Conservation (phyloP, 768 basidiomycete species). For the Boletus fagicola region DNA sequence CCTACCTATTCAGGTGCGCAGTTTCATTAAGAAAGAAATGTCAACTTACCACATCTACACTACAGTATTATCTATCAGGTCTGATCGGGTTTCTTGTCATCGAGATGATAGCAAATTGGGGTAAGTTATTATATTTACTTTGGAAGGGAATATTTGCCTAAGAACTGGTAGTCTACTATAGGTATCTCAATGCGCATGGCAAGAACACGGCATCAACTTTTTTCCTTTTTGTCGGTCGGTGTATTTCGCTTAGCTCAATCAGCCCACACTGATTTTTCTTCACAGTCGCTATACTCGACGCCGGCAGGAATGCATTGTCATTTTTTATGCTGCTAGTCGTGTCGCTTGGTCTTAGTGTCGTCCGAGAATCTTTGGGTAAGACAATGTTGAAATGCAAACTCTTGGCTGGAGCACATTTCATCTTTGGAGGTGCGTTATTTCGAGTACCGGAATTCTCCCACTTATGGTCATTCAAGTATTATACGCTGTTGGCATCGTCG, state of each 20-base stretch:
- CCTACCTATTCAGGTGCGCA: constrained; percentile 77
- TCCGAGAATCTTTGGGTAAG: constrained; percentile 80
- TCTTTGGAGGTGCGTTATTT: constrained; percentile 80
- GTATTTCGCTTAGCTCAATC: not conserved
- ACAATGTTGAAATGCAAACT: constrained; percentile 84
- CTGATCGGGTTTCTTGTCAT: constrained; percentile 83
- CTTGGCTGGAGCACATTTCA: constrained; percentile 81
- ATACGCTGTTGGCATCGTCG: constrained; percentile 93
- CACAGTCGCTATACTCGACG: constrained; percentile 91
- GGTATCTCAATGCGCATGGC: constrained; percentile 89
- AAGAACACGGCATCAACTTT: constrained; percentile 69
- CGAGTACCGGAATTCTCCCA: not conserved
- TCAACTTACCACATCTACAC: constrained; percentile 3
- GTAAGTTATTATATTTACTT: constrained; percentile 38
- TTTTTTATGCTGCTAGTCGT: constrained; percentile 96
- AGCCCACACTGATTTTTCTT: constrained; percentile 2
- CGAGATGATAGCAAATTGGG: constrained; percentile 93
- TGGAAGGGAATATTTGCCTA: constrained; percentile 3
- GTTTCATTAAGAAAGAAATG: not conserved
- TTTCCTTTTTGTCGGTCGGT: constrained; percentile 90
- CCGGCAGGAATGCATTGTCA: constrained; percentile 89
- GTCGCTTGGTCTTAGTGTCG: constrained; percentile 87
- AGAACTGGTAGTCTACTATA: constrained; percentile 70
- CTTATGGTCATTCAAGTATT: constrained; percentile 53
- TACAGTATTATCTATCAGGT: constrained; percentile 86